Evolutionary conservation across 2,329 filamentous ascomycete genomes (phyloP).

Genomic region (Endoconidiophora laricicola): DNA sequence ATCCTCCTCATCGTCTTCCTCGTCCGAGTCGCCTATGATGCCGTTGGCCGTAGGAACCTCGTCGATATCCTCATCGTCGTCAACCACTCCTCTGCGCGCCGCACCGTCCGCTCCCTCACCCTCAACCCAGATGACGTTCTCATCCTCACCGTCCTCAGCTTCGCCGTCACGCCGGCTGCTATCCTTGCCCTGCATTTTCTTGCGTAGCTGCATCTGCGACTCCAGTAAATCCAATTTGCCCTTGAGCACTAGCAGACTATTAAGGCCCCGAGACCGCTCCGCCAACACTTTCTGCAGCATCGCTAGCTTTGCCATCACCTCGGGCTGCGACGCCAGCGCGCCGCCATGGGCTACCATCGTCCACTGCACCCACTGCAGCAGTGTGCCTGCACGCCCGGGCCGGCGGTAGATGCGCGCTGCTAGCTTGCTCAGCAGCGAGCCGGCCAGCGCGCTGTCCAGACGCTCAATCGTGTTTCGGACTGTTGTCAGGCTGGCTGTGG

Average conservation of each 20-base stretch:
- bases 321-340: constrained; percentile 72
- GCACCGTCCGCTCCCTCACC: constrained; percentile 40
- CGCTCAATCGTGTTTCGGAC: constrained; percentile 82
- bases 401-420: constrained; percentile 74
- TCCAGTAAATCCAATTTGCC: constrained; percentile 91
- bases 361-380: constrained; percentile 95
- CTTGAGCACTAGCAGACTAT: constrained; percentile 72
- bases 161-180: constrained; percentile 20
- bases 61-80: constrained; percentile 40
- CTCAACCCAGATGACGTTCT: constrained; percentile 76
- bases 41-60: constrained; percentile 40
- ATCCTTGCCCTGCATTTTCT: constrained; percentile 37
- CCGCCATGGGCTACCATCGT: constrained; percentile 84
- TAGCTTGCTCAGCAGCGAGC: constrained; percentile 62
- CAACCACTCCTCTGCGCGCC: constrained; percentile 23
- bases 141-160: constrained; percentile 30
- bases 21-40: constrained; percentile 41
- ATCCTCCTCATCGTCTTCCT: constrained; percentile 34
- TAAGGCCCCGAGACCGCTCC: constrained; percentile 67
- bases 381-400: constrained; percentile 72
- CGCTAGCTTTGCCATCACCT: constrained; percentile 59
- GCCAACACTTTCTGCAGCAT: constrained; percentile 75
- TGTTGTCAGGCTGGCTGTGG: constrained; percentile 56
- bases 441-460: constrained; percentile 71
- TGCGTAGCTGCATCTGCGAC: constrained; percentile 69